Evolutionary conservation across 2,329 filamentous ascomycete species (phyloP), one percentile per base, ranked within the genome.

Genomic region (Fusarium abutilonis): DNA sequence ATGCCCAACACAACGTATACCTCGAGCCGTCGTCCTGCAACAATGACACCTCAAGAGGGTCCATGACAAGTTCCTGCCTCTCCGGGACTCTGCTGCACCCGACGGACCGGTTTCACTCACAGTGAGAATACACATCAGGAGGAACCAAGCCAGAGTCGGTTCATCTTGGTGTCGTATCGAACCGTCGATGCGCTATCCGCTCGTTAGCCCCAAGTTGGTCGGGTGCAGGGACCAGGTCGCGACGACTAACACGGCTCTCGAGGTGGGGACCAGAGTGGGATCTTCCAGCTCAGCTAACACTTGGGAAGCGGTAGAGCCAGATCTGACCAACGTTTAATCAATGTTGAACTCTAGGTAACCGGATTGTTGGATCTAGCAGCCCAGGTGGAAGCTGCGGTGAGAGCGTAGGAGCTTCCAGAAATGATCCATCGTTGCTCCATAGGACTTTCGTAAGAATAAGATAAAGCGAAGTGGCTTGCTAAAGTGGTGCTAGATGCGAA

Each of bases 151-250:
- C 38, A 55, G 34, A 64, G 49, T 64, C 43, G 44, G 40, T 57
- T 57, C 60, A 64, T 61, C 15, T 41, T 39, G 42, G 41, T 36
- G 44, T 51, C 44, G 44, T 49, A 60, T 60, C 36, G 31, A 60
- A 47, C 46, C 46, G 44, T 50, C 39, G 52, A 50, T 54, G 43
- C 54, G 41, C 60, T 60, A 56, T 62, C 46, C 43, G 59, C 57
- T 62, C 38, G 34, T 61, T 50, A 36, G 45, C 28, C 52, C 44
- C 45, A 29, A 46, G 28, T 29, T 32, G 40, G 29, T 44, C 52
- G 60, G 50, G 56, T 64, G 62, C 61, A 65, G 38, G 61, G 61
- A 63, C 46, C 55, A 52, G 60, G 55, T 29, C 46, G 48, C 21
- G 23, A 59, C 35, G 11, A 54, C 58, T 49, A 58, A 58, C 48